These are phyloP conservation scores for Aspergillus kassunensis DNA, from an alignment of 495 filamentous ascomycete species.

Conservation along the genomic window DNA sequence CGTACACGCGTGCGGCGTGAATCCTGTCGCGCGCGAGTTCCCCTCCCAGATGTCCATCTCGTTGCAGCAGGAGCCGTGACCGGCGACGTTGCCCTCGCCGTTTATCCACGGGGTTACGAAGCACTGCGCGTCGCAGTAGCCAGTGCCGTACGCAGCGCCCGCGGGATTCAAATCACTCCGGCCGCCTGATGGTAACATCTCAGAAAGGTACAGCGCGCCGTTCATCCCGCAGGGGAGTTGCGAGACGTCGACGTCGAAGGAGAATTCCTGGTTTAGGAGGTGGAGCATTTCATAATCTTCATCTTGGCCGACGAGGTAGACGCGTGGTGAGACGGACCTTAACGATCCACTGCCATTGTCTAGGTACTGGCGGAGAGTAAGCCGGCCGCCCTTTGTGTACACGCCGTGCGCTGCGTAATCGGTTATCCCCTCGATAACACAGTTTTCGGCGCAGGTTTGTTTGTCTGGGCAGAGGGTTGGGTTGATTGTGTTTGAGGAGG, in stretches of 20 bases:
- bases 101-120: constrained; percentile 53
- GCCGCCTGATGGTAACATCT: constrained; percentile 57
- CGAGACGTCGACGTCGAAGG: constrained; percentile 61
- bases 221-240: constrained; percentile 63
- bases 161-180: constrained; percentile 53
- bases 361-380: constrained; percentile 32
- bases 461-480: constrained; percentile 5
- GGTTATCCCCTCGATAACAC: constrained; percentile 7
- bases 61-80: constrained; percentile 51
- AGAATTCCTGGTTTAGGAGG: constrained; percentile 55
- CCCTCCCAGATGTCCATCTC: constrained; percentile 66
- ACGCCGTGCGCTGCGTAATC: constrained; percentile 6
- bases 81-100: constrained; percentile 50
- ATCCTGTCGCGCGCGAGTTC: constrained; percentile 52
- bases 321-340: constrained; percentile 46
- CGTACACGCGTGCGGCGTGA: constrained; percentile 55
- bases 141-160: constrained; percentile 61
- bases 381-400: background rate
- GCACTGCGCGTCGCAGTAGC: constrained; percentile 71
- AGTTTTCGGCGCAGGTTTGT: constrained; percentile 4
- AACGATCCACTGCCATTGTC: constrained; percentile 16
- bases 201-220: constrained; percentile 62
- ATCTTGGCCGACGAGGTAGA: constrained; percentile 56
- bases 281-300: constrained; percentile 58
- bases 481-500: constrained; percentile 18